Base-by-base conservation (phyloP, 1,139 yeast species). In the Pichia terricola region DNA sequence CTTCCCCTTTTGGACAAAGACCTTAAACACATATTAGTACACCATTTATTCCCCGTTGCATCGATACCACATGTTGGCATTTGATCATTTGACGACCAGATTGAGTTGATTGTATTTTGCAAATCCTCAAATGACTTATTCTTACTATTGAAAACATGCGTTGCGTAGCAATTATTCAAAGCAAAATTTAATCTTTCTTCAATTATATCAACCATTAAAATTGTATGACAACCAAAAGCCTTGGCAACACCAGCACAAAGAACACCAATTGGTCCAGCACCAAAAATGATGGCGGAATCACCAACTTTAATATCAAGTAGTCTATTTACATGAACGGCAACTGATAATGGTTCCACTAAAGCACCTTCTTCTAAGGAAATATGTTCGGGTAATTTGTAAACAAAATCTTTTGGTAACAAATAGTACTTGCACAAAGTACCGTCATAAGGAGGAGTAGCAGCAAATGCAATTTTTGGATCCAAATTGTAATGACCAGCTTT, bases 191-290 rank as follows among this genome's bases (percentile, higher is more conserved):
- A 72, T 52, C 79, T 79, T 51, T 65, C 63, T 49, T 77, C 81
- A 50, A 75, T 67, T 40, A 81, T 66, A 61, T 84, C 94, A 38
- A 82, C 76, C 47, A 82, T 71, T 53, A 79, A 70, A 40, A 84
- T 74, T 32, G 75, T 72, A 34, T 80, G 68, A 5, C 96, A 95
- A 34, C 96, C 96, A 53, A 82, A 84, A 11, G 89, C 84, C 45
- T 73, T 73, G 26, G 94, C 94, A 33, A 81, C 81, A 37, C 83
- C 76, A 34, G 94, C 95, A 42, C 81, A 71, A 49, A 88, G 69
- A 41, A 88, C 66, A 34, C 96, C 96, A 50, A 88, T 91, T 8
- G 96, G 96, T 10, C 96, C 96, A 31, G 95, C 96, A 42, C 96
- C 96, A 54, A 84, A 82, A 4, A 88, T 83, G 36, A 80, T 79